Conservation (phyloP, 1,139 yeast genomes). For the Sugiyamaella castrensis region DNA sequence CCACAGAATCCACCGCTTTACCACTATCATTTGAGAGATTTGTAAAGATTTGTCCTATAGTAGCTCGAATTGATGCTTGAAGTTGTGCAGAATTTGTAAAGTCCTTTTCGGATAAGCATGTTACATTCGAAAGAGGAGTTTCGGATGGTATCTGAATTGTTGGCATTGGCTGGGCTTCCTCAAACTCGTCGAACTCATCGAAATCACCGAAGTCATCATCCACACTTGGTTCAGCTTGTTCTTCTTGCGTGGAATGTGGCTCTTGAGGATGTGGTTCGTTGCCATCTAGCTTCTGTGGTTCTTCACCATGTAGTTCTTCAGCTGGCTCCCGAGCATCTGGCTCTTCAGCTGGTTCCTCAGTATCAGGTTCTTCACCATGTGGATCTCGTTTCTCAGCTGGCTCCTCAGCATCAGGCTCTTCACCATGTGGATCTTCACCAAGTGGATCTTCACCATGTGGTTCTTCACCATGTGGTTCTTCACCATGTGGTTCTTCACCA, state of each 20-base stretch:
- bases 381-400: too few species aligned
- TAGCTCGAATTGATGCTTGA: conserved; percentile 25
- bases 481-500: too few species aligned
- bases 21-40: background rate
- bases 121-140: background rate
- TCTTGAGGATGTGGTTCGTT: too few species aligned
- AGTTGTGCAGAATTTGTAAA: conserved; percentile 28
- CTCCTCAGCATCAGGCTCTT: too few species aligned
- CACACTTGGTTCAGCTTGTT: background rate
- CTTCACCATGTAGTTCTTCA: background rate
- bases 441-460: too few species aligned
- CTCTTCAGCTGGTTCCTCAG: too few species aligned
- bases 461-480: too few species aligned
- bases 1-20: background rate
- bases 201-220: conserved; percentile 30
- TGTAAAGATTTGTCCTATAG: conserved; percentile 9
- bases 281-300: background rate
- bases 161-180: conserved; percentile 28
- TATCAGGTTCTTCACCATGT: too few species aligned
- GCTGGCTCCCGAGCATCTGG: too few species aligned
- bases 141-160: conserved; percentile 10
- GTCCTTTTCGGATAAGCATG: conserved; percentile 23
- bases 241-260: background rate
- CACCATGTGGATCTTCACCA: too few species aligned
- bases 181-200: conserved; percentile 26